phyloP scores from a whole-genome alignment of 257 asterid genomes.

The Ligustrum vulgare region DNA sequence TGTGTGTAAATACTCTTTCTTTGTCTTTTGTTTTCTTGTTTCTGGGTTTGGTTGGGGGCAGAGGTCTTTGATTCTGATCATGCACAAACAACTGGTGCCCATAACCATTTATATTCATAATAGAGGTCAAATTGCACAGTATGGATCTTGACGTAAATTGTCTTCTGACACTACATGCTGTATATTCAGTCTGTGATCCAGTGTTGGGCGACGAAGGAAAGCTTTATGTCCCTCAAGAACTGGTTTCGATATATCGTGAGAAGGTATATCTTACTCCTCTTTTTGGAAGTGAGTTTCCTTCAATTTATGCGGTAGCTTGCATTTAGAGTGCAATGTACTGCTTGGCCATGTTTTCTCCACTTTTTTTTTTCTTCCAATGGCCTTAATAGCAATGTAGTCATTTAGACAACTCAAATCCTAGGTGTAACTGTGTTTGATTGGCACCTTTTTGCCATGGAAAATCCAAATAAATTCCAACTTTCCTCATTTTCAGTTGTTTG shows the following conservation, averaged over 20 bases:
- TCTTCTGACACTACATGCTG: constrained; percentile 14
- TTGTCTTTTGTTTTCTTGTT: constrained; percentile 1
- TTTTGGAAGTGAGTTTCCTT: constrained; percentile 6
- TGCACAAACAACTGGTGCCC: neutral
- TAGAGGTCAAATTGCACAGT: neutral
- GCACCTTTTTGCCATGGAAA: too few species aligned
- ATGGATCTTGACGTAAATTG: constrained; percentile 6
- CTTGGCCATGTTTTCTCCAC: neutral
- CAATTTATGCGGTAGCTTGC: neutral
- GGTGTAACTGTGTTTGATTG: too few species aligned
- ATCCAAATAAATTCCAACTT: too few species aligned
- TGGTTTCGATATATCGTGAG: constrained; percentile 89
- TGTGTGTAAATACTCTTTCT: constrained; percentile 5
- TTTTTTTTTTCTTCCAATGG: neutral
- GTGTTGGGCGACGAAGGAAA: constrained; percentile 98
- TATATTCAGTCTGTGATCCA: constrained; percentile 87
- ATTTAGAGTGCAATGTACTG: constrained; percentile 3
- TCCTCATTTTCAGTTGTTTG: too few species aligned
- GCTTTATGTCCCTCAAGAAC: constrained; percentile 89
- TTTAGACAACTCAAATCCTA: neutral
- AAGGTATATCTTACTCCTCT: constrained; percentile 51
- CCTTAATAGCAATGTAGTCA: neutral
- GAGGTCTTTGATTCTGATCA: constrained; percentile 1
- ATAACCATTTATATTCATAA: constrained; percentile 3
- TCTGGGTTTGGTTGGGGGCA: neutral